Percentiles rank a stretch among this genome's conserved stretches.
Evolutionary conservation across 2,329 filamentous ascomycete species (phyloP).

Genomic region (Aureobasidium pullulans): DNA sequence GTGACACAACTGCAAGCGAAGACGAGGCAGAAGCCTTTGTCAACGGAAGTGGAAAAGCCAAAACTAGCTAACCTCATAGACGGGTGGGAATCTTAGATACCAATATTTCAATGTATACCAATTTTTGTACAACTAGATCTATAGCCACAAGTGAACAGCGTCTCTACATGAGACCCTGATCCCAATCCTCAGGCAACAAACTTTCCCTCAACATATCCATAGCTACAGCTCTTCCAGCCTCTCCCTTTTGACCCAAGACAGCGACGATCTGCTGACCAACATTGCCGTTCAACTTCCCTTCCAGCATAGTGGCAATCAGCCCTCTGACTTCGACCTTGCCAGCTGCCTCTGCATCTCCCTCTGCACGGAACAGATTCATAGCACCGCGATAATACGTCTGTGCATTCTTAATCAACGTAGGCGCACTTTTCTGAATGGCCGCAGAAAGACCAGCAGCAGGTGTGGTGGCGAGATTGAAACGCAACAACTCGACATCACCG

Average conservation of each 20-base stretch:
- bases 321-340: constrained; percentile 18
- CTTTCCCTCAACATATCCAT: constrained; percentile 14
- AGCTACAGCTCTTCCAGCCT: neutral
- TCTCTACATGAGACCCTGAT: neutral
- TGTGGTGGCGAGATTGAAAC: constrained; percentile 41
- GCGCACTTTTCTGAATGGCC: constrained; percentile 34
- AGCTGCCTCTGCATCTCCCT: constrained; percentile 19
- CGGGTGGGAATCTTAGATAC: neutral
- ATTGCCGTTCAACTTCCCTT: neutral
- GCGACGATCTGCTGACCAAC: neutral
- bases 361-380: constrained; percentile 20
- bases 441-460: constrained; percentile 32
- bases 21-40: constrained; percentile 1
- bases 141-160: neutral
- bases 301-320: constrained; percentile 7
- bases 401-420: constrained; percentile 47
- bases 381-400: constrained; percentile 53
- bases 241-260: neutral
- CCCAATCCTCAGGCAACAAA: constrained; percentile 9
- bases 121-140: neutral
- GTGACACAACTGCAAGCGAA: constrained; percentile 13
- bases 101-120: neutral
- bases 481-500: constrained; percentile 49
- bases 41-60: neutral
- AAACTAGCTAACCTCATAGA: neutral